Conservation (phyloP, 2,329 filamentous ascomycete genomes). For the Claviceps maximensis region DNA sequence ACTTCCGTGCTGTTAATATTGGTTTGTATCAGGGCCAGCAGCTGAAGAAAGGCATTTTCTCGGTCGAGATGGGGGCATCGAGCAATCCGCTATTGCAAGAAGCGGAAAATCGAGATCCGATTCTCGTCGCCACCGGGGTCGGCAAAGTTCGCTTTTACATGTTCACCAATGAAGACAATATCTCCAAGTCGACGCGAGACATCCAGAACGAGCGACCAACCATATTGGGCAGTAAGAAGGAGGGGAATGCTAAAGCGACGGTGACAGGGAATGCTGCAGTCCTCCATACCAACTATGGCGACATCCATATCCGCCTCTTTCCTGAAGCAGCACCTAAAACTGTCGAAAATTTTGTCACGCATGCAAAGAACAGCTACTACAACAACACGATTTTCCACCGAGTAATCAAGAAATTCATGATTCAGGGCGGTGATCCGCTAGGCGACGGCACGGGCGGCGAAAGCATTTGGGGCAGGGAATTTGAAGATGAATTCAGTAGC, state of each 20-base stretch:
- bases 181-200: conserved; percentile 74
- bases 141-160: conserved; percentile 93
- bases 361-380: conserved; percentile 83
- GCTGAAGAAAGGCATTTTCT: conserved; percentile 84
- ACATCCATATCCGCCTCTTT: conserved; percentile 87
- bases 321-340: conserved; percentile 86
- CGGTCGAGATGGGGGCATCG: conserved; percentile 93
- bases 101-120: conserved; percentile 80
- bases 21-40: conserved; percentile 89
- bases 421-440: conserved; percentile 89
- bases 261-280: conserved; percentile 70
- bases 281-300: conserved; percentile 84
- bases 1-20: conserved; percentile 70
- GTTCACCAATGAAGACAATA: conserved; percentile 82
- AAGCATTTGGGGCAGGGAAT: conserved; percentile 88
- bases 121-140: conserved; percentile 70
- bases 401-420: conserved; percentile 98
- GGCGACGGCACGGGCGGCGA: conserved; percentile 81
- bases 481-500: conserved; percentile 86
- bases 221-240: conserved; percentile 45
- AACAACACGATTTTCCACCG: conserved; percentile 97
- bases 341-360: conserved; percentile 94
- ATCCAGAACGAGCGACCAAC: conserved; percentile 90
- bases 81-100: conserved; percentile 87
- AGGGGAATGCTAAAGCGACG: conserved; percentile 38